Conservation (phyloP, 345 rosid genomes). For the Populus pruinosa region DNA sequence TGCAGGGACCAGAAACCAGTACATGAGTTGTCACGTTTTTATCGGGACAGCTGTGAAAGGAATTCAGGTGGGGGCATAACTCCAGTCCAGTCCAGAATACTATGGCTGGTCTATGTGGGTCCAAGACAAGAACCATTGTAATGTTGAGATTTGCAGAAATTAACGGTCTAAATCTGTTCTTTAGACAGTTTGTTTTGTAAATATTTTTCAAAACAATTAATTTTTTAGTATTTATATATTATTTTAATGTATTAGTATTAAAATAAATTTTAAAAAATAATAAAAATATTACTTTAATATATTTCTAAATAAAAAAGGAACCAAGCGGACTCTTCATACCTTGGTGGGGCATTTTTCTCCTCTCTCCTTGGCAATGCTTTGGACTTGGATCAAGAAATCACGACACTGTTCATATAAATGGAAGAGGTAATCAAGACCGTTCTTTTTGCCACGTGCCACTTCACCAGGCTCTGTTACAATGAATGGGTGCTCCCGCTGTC, state of each 20-base stretch:
- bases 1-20: slow-evolving; percentile 13
- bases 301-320: too few relatives aligned
- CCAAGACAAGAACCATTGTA: neutral
- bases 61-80: neutral
- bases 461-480: slow-evolving; percentile 99
- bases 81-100: neutral
- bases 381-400: slow-evolving; percentile 89
- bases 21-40: slow-evolving; percentile 36
- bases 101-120: neutral
- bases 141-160: neutral
- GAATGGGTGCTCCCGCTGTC: slow-evolving; percentile 97
- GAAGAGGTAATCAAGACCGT: slow-evolving; percentile 97
- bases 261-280: too few relatives aligned
- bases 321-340: slow-evolving; percentile 31
- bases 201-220: too few relatives aligned
- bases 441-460: slow-evolving; percentile 99
- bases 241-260: too few relatives aligned
- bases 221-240: too few relatives aligned
- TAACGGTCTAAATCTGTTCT: slow-evolving; percentile 7
- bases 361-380: slow-evolving; percentile 82
- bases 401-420: slow-evolving; percentile 97
- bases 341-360: slow-evolving; percentile 99
- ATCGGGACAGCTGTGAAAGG: slow-evolving; percentile 40
- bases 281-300: too few relatives aligned
- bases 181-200: neutral